A percentile compares a stretch with the other conserved stretches of the same genome.
Evolutionary conservation across 306 rosid species (phyloP).

Genomic region (Castanea crenata): DNA sequence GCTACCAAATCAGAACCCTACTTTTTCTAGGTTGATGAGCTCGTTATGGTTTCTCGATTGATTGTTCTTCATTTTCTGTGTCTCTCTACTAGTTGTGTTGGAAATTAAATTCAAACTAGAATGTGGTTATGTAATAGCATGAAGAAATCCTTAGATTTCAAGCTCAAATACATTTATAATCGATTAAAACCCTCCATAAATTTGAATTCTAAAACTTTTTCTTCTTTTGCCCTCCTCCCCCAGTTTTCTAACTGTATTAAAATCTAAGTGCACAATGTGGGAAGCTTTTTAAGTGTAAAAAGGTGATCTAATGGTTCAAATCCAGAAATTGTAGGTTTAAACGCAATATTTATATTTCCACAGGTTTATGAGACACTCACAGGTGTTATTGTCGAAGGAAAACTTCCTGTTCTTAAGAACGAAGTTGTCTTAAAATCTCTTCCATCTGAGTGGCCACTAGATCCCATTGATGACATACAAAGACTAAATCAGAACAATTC

Average conservation of each 20-base stretch:
- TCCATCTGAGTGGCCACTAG: conserved; percentile 87
- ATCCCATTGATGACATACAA: conserved; percentile 70
- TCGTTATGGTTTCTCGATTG: neutral
- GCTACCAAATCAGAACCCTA: no score
- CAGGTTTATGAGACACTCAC: conserved; percentile 91
- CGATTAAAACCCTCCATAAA: neutral
- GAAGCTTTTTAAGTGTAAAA: neutral
- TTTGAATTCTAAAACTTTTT: neutral
- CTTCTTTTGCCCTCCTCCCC: neutral
- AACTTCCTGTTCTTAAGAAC: conserved; percentile 52
- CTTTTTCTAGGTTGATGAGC: neutral
- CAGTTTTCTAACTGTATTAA: neutral
- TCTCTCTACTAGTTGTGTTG: no score
- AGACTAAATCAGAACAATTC: conserved; percentile 56
- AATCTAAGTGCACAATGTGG: neutral
- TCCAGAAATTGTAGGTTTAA: conserved; percentile 1
- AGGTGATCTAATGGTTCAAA: neutral
- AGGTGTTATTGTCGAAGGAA: conserved; percentile 85
- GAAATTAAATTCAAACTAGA: no score
- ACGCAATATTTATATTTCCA: conserved; percentile 13
- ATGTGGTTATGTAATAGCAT: neutral
- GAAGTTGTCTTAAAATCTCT: conserved; percentile 66
- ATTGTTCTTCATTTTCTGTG: no score
- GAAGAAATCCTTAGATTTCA: neutral
- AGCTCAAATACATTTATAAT: no score